These are phyloP conservation scores for Streptanthus diversifolius DNA, from an alignment of 345 rosid genomes.

Conservation along the genomic window DNA sequence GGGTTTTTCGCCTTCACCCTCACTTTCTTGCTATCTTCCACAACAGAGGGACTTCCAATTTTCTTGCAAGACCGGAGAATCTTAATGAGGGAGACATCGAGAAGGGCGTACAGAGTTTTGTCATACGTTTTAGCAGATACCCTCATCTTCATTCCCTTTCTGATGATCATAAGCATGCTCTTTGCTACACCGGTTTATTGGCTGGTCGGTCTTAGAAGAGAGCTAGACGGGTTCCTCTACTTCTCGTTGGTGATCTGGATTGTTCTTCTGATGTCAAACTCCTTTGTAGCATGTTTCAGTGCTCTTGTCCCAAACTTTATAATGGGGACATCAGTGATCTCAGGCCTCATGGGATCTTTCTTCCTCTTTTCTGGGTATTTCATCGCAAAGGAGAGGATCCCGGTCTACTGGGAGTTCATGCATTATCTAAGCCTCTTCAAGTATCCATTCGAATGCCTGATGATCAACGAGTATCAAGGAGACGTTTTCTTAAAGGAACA, in stretches of 20 bases:
- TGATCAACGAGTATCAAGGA: slow-evolving; percentile 61
- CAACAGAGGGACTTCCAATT: slow-evolving; percentile 87
- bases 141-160: slow-evolving; percentile 65
- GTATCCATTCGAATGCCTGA: slow-evolving; percentile 62
- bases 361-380: slow-evolving; percentile 89
- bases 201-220: slow-evolving; percentile 70
- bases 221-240: slow-evolving; percentile 60
- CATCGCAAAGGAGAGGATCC: slow-evolving; percentile 60
- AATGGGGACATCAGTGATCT: slow-evolving; percentile 85
- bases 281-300: slow-evolving; percentile 87
- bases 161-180: slow-evolving; percentile 59
- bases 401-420: slow-evolving; percentile 84
- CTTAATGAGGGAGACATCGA: slow-evolving; percentile 69
- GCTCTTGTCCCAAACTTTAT: slow-evolving; percentile 92
- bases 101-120: slow-evolving; percentile 67
- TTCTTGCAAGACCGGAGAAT: slow-evolving; percentile 83
- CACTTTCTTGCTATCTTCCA: slow-evolving; percentile 77
- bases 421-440: slow-evolving; percentile 72
- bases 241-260: slow-evolving; percentile 72
- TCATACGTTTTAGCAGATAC: slow-evolving; percentile 74
- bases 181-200: slow-evolving; percentile 81
- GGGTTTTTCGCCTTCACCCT: slow-evolving; percentile 89
- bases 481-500: slow-evolving; percentile 57
- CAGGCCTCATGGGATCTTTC: slow-evolving; percentile 91
- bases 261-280: slow-evolving; percentile 64